Evolutionary conservation across 2,329 filamentous ascomycete genomes (phyloP), one percentile per base, ranked within the genome.

Genomic region (Purpureocillium lavendulum): DNA sequence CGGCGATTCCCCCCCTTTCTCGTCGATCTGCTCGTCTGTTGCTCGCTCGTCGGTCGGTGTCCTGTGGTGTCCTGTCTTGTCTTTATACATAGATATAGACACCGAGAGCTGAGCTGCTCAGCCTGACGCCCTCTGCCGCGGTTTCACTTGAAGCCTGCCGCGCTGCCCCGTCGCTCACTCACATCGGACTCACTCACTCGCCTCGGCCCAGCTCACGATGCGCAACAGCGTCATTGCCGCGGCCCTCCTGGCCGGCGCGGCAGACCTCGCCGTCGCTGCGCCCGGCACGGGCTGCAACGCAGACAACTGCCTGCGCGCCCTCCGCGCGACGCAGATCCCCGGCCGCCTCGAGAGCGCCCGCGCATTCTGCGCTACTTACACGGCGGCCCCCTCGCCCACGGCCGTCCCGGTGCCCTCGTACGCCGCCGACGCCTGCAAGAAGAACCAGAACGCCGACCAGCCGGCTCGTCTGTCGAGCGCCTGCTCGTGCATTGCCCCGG

Each of bases 291-390:
- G 43, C 16, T 61, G 59, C 50, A 45, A 48, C 40, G 57, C 58
- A 35, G 60, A 64, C 49, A 59, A 62, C 45, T 64, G 61, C 49
- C 55, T 62, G 17, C 56, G 59, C 15, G 59, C 61, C n/a, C 41
- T 63, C 43, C 49, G 56, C 30, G 55, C 61, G 30, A 59, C 51
- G 11, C 53, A 55, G 38, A 53, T 48, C 16, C 53, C 56, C 10
- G 58, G 55, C 39, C 57, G 57, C 15, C 46, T 62, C 7, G 45
- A 53, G 40, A 50, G 50, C 38, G 58, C 57, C 11, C 52, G 50
- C 45, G 46, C 52, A 2, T 63, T 63, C 46, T 64, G 60, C 47
- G 49, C 45, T 29, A 41, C 40, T 26, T 47, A 38, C 37, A 47
- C 45, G 13, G 48, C 11, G 46, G 46, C 36, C 38, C 52, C 51